Percentiles rank a stretch among this genome's conserved stretches.
Conservation (phyloP, 2,329 filamentous ascomycete species). For the Xylariaceae sp. region DNA sequence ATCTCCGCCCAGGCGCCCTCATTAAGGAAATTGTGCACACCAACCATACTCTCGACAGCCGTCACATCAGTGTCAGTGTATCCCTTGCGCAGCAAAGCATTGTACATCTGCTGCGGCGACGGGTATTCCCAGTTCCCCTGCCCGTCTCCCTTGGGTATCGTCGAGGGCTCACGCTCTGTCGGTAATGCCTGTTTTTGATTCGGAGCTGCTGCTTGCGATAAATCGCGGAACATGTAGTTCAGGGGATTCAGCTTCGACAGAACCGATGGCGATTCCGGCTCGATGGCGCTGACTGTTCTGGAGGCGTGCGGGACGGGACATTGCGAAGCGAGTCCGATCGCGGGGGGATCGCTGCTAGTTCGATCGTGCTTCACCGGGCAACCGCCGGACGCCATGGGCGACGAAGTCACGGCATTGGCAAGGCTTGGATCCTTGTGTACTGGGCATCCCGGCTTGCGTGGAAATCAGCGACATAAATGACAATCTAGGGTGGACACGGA, state of each 20-base stretch:
- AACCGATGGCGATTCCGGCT: conserved; percentile 38
- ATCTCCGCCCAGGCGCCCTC: conserved; percentile 97
- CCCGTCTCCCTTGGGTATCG: conserved; percentile 80
- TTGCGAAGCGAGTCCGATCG: conserved; percentile 17
- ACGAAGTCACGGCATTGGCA: conserved; percentile 40
- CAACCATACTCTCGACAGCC: conserved; percentile 93
- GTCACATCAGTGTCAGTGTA: conserved; percentile 91
- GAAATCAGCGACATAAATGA: conserved; percentile 18
- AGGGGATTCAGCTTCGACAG: conserved; percentile 60
- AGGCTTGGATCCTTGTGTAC: conserved; percentile 49
- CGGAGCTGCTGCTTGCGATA: conserved; percentile 72
- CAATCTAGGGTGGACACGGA: background rate
- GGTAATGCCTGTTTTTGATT: conserved; percentile 71
- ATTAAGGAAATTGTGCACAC: conserved; percentile 96
- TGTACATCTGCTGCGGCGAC: conserved; percentile 99
- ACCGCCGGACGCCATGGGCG: conserved; percentile 19
- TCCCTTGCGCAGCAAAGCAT: conserved; percentile 91
- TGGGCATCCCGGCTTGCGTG: conserved; percentile 45
- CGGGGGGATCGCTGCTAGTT: background rate
- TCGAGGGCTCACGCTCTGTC: conserved; percentile 74
- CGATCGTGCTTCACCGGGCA: conserved; percentile 31
- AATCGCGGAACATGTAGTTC: conserved; percentile 90
- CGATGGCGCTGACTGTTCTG: conserved; percentile 16
- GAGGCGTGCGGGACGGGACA: conserved; percentile 44
- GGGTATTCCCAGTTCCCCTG: conserved; percentile 93